Conservation (phyloP, 106 monocot species). For the Dendrobium chrysotoxum region DNA sequence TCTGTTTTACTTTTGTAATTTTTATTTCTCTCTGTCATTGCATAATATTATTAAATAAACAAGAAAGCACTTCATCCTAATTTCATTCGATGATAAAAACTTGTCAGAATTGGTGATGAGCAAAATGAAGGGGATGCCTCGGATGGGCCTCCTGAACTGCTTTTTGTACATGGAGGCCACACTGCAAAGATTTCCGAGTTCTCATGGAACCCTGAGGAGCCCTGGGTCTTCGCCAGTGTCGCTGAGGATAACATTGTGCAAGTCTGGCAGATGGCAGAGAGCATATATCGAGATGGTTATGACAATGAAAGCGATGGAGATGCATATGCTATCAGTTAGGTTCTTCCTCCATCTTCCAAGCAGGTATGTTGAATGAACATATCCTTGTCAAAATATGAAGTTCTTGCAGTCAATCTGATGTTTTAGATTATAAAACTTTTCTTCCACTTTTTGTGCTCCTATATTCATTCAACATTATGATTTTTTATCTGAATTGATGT, state of each 20-base stretch:
- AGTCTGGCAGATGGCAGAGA: conserved; percentile 85
- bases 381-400: background rate
- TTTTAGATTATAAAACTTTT: background rate
- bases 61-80: background rate
- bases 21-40: background rate
- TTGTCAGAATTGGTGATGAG: conserved; percentile 81
- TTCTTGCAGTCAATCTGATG: background rate
- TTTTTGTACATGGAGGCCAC: conserved; percentile 89
- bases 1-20: background rate
- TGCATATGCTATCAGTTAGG: conserved; percentile 16
- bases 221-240: conserved; percentile 86
- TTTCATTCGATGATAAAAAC: background rate
- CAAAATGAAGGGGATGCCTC: conserved; percentile 79
- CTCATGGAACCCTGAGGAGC: conserved; percentile 69
- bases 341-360: background rate
- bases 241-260: conserved; percentile 92
- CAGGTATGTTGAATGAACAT: background rate
- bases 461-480: background rate
- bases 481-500: background rate
- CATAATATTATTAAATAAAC: background rate
- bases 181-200: conserved; percentile 85
- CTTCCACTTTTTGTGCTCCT: background rate
- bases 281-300: conserved; percentile 61
- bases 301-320: conserved; percentile 14
- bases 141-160: conserved; percentile 93